Evolutionary conservation across 495 filamentous ascomycete species (phyloP).

Genomic region (Penicillium bovifimosum): DNA sequence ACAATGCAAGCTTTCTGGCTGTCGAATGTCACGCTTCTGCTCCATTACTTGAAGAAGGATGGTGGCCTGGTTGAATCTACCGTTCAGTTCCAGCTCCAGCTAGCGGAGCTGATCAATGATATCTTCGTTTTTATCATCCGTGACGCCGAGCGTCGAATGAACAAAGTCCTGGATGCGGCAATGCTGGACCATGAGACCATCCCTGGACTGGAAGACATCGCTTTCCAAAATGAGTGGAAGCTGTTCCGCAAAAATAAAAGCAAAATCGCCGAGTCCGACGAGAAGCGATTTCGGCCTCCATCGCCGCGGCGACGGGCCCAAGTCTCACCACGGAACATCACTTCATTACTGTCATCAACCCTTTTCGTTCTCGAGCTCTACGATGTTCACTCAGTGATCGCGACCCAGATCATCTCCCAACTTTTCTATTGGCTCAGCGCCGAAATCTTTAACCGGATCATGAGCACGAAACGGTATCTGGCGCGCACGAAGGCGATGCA

Average conservation of each 20-base stretch:
- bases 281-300: constrained; percentile 87
- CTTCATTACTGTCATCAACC: constrained; percentile 92
- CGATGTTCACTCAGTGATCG: constrained; percentile 97
- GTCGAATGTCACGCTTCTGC: constrained; percentile 88
- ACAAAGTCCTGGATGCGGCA: constrained; percentile 85
- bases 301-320: constrained; percentile 93
- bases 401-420: constrained; percentile 84
- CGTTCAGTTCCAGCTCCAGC: constrained; percentile 82
- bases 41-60: constrained; percentile 98
- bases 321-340: constrained; percentile 88
- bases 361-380: constrained; percentile 97
- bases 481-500: constrained; percentile 99
- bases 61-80: constrained; percentile 74
- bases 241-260: constrained; percentile 88
- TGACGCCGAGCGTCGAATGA: constrained; percentile 95
- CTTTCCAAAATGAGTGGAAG: constrained; percentile 98
- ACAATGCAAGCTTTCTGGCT: constrained; percentile 98
- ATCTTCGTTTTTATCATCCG: constrained; percentile 98
- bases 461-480: constrained; percentile 91
- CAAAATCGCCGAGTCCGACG: constrained; percentile 74
- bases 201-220: constrained; percentile 90
- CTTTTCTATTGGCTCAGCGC: constrained; percentile 95
- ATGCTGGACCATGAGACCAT: constrained; percentile 99
- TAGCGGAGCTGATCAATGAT: constrained; percentile 94
- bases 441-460: constrained; percentile 96